Percentiles rank a stretch among this genome's conserved stretches.
Evolutionary conservation across 1,284 basidiomycete genomes (phyloP).

Genomic region (Stygiomarasmius scandens): DNA sequence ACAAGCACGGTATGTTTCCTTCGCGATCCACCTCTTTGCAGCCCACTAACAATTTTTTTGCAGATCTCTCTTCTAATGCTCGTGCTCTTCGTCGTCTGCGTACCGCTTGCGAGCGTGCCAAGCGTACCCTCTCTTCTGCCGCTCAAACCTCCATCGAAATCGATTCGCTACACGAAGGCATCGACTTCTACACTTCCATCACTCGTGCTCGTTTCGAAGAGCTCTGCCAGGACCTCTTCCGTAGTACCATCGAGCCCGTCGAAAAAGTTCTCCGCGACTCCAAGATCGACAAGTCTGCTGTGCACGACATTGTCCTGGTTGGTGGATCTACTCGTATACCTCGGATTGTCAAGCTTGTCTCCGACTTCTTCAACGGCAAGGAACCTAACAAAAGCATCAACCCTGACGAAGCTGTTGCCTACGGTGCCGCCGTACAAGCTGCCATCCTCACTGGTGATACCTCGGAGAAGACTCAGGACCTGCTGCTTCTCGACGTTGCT

Average conservation of each 20-base stretch:
- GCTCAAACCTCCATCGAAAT: conserved; percentile 98
- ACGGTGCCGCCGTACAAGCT: conserved; percentile 98
- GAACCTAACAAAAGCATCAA: conserved; percentile 99
- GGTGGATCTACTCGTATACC: conserved; percentile 99
- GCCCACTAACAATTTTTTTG: not conserved
- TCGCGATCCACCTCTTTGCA: not conserved
- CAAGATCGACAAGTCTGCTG: conserved; percentile 95
- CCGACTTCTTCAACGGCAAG: conserved; percentile 99
- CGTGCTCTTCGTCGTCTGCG: conserved; percentile 97
- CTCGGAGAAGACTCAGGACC: conserved; percentile 96
- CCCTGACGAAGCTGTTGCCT: conserved; percentile 99
- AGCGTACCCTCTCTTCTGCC: conserved; percentile 96
- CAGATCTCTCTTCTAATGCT: conserved; percentile 87
- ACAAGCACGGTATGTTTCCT: not conserved
- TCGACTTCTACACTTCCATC: conserved; percentile 98
- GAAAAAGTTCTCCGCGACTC: conserved; percentile 98
- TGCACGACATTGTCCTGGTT: conserved; percentile 97
- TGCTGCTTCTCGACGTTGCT: conserved; percentile 95
- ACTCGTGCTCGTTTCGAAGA: conserved; percentile 99
- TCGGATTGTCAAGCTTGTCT: conserved; percentile 96
- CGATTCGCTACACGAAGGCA: conserved; percentile 96
- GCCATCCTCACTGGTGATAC: conserved; percentile 98
- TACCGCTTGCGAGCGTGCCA: conserved; percentile 98
- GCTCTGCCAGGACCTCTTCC: conserved; percentile 97
- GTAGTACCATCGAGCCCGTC: conserved; percentile 94